Percentiles rank a stretch among this genome's conserved stretches.
Evolutionary conservation across 2,329 filamentous ascomycete genomes (phyloP).

Genomic region (Epichloe gansuensis): DNA sequence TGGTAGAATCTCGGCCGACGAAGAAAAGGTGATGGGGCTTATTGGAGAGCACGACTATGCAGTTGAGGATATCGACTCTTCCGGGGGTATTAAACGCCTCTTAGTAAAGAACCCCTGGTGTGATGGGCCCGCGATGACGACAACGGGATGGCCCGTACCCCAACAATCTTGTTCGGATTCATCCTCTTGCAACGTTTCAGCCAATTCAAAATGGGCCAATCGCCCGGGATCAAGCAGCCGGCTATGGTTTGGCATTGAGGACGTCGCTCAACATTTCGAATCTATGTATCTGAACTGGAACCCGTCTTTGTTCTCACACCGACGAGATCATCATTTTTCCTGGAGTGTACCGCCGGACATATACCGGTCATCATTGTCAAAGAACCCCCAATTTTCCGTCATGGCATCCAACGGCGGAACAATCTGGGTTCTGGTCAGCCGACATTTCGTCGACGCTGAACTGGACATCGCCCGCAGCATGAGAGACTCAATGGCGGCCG

Average conservation of each 20-base stretch:
- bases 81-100: conserved; percentile 50
- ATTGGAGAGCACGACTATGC: conserved; percentile 92
- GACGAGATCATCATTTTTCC: conserved; percentile 81
- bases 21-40: conserved; percentile 71
- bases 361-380: conserved; percentile 42
- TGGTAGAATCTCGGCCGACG: conserved; percentile 62
- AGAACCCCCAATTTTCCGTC: conserved; percentile 63
- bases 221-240: conserved; percentile 44
- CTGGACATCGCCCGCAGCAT: conserved; percentile 40
- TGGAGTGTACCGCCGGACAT: conserved; percentile 54
- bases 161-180: conserved; percentile 9
- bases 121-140: conserved; percentile 57
- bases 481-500: conserved; percentile 28
- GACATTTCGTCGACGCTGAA: conserved; percentile 68
- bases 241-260: conserved; percentile 87
- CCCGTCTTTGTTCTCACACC: conserved; percentile 64
- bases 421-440: conserved; percentile 75
- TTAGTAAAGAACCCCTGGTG: conserved; percentile 96
- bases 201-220: neutral
- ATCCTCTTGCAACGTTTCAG: neutral
- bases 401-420: conserved; percentile 44
- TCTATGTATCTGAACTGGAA: conserved; percentile 98
- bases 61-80: conserved; percentile 62
- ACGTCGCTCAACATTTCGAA: conserved; percentile 83
- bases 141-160: conserved; percentile 9